These are phyloP conservation scores for Mortierella polycephala DNA, from an alignment of 371 early-diverging fungal species.

Conservation along the genomic window DNA sequence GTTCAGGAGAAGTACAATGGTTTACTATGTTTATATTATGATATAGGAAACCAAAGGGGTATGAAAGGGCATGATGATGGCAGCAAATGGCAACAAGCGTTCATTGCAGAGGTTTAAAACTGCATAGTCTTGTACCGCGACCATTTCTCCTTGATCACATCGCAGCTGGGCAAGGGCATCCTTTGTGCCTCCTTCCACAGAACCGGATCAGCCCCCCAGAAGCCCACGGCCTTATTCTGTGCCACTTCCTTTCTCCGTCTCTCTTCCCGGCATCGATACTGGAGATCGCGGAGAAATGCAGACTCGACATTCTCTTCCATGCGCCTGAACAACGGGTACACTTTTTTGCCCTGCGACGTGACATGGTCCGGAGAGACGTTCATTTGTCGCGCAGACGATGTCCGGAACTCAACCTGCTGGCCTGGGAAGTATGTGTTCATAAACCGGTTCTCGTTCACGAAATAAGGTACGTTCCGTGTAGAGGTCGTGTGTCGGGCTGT, in stretches of 20 bases:
- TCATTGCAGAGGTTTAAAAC: not conserved
- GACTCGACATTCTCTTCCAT: constrained; percentile 48
- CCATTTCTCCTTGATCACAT: constrained; percentile 37
- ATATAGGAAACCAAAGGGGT: too few relatives aligned
- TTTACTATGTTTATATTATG: too few relatives aligned
- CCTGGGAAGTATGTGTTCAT: constrained; percentile 40
- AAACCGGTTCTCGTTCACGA: constrained; percentile 39
- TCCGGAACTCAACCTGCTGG: constrained; percentile 26
- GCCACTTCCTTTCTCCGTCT: constrained; percentile 29
- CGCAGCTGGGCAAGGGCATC: constrained; percentile 40
- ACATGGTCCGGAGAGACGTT: constrained; percentile 35
- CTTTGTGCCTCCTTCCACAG: constrained; percentile 37
- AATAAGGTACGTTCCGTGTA: constrained; percentile 34
- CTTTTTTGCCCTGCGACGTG: constrained; percentile 21
- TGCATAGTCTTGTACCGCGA: constrained; percentile 2
- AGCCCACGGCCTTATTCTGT: constrained; percentile 38
- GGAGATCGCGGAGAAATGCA: constrained; percentile 23
- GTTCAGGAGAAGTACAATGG: too few relatives aligned
- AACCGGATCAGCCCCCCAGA: constrained; percentile 35
- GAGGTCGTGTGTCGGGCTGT: constrained; percentile 25
- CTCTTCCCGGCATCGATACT: constrained; percentile 26
- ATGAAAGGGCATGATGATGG: too few relatives aligned
- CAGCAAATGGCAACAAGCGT: too few relatives aligned
- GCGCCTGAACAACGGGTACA: constrained; percentile 28
- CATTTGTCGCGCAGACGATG: constrained; percentile 20